These are phyloP conservation scores for Trypanosoma platydactyli DNA, from an alignment of 208 protist species.

Conservation along the genomic window DNA sequence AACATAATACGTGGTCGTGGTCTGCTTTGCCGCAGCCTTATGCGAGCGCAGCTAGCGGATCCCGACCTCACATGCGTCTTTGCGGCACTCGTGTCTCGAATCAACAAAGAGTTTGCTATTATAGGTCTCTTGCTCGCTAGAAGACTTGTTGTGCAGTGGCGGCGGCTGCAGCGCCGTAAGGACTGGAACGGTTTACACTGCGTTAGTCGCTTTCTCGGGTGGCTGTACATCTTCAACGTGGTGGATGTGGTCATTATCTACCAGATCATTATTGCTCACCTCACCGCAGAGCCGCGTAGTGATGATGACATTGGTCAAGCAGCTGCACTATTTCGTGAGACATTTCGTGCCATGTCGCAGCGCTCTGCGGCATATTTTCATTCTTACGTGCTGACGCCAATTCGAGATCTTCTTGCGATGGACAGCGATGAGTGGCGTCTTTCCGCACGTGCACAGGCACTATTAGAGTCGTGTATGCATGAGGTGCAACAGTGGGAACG, in stretches of 20 bases:
- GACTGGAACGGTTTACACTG: constrained; percentile 89
- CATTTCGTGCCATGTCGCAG: constrained; percentile 70
- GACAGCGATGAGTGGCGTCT: constrained; percentile 93
- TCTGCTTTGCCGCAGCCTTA: constrained; percentile 91
- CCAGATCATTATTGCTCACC: constrained; percentile 72
- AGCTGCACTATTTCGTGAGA: constrained; percentile 63
- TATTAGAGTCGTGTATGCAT: constrained; percentile 95
- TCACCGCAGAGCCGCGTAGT: constrained; percentile 85
- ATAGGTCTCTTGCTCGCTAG: constrained; percentile 94
- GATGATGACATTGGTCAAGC: constrained; percentile 96
- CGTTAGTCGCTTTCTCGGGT: constrained; percentile 61
- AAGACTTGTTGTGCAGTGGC: constrained; percentile 92
- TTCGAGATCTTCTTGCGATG: constrained; percentile 81
- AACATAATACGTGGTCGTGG: constrained; percentile 98
- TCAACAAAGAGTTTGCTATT: constrained; percentile 98
- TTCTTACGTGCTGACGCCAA: constrained; percentile 68
- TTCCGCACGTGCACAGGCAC: constrained; percentile 94
- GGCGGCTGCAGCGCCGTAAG: constrained; percentile 79
- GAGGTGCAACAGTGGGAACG: constrained; percentile 89
- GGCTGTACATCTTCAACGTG: constrained; percentile 84
- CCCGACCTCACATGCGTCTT: constrained; percentile 96
- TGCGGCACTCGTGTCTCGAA: constrained; percentile 91
- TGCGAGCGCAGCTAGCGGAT: constrained; percentile 95
- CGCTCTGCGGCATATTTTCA: constrained; percentile 63
- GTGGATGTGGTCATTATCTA: constrained; percentile 73